These are phyloP conservation scores for Mortierella claussenii DNA, from an alignment of 192 early-diverging fungal species.

Conservation along the genomic window DNA sequence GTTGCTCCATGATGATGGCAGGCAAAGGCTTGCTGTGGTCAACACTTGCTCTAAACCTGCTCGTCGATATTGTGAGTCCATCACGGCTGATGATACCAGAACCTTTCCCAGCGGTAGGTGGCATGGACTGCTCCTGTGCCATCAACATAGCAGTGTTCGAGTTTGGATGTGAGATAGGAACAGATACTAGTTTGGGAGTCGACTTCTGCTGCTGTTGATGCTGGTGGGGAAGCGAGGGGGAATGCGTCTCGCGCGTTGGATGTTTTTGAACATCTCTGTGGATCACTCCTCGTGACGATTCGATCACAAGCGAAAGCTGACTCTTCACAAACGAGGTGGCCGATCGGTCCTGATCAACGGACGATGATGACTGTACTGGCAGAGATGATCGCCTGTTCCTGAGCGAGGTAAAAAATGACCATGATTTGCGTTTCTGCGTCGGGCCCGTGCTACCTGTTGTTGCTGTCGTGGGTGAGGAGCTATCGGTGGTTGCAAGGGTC, in stretches of 20 bases:
- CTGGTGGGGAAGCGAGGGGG: background rate
- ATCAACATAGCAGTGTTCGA: background rate
- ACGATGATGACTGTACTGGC: constrained; percentile 2
- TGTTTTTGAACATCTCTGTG: background rate
- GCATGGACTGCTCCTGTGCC: background rate
- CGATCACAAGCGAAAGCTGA: constrained; percentile 2
- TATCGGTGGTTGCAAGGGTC: background rate
- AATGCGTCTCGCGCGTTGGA: background rate
- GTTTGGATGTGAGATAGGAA: background rate
- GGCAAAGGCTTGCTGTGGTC: too few species aligned
- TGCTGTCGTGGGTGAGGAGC: background rate
- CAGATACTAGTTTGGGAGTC: background rate
- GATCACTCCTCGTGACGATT: background rate
- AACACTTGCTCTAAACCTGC: background rate
- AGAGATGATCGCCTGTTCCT: constrained; percentile 17
- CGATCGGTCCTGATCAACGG: constrained; percentile 7
- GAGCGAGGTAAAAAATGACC: constrained; percentile 21
- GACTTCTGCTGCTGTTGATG: background rate
- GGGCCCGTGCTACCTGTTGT: background rate
- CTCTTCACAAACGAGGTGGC: background rate
- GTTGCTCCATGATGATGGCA: too few species aligned
- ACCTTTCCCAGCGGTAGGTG: background rate
- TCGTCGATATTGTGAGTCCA: background rate
- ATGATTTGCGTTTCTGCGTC: constrained; percentile 21
- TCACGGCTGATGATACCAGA: background rate